Percentiles rank a stretch among this genome's conserved stretches.
Conservation (phyloP, 805 yeast species). For the Ogataea haglerorum region DNA sequence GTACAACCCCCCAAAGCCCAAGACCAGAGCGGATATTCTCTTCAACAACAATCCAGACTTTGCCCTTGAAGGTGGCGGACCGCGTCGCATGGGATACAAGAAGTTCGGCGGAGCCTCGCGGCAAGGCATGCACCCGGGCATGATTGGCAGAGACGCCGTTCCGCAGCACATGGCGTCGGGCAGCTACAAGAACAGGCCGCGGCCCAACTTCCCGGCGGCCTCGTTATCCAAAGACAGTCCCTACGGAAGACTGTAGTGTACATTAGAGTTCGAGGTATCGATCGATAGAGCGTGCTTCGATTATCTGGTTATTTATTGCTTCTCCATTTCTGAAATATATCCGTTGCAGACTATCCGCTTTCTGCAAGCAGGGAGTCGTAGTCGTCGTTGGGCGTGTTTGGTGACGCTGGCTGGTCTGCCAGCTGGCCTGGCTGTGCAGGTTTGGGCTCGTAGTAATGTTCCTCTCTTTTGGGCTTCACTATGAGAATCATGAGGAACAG, state of each 20-base stretch:
- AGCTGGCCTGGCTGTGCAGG: constrained; percentile 3
- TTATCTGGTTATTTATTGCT: constrained; percentile 5
- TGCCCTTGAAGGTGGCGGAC: constrained; percentile 20
- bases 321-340: constrained; percentile 6
- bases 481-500: constrained; percentile 68
- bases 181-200: constrained; percentile 26
- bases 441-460: constrained; percentile 26
- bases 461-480: constrained; percentile 50
- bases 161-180: constrained; percentile 18
- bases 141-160: constrained; percentile 11
- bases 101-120: constrained; percentile 20
- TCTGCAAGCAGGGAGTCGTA: constrained; percentile 6
- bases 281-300: constrained; percentile 6
- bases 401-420: neutral
- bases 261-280: constrained; percentile 2
- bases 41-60: constrained; percentile 51
- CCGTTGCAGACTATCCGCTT: constrained; percentile 6
- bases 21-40: constrained; percentile 38
- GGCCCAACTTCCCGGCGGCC: constrained; percentile 38
- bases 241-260: constrained; percentile 32
- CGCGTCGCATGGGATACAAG: constrained; percentile 20
- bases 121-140: constrained; percentile 12
- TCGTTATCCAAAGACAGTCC: constrained; percentile 42
- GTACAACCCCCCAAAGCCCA: constrained; percentile 12
- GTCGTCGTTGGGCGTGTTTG: neutral